Percentiles rank a stretch among this genome's conserved stretches.
Evolutionary conservation across 2,329 filamentous ascomycete genomes (phyloP).

Genomic region (Penicillium digitatum): DNA sequence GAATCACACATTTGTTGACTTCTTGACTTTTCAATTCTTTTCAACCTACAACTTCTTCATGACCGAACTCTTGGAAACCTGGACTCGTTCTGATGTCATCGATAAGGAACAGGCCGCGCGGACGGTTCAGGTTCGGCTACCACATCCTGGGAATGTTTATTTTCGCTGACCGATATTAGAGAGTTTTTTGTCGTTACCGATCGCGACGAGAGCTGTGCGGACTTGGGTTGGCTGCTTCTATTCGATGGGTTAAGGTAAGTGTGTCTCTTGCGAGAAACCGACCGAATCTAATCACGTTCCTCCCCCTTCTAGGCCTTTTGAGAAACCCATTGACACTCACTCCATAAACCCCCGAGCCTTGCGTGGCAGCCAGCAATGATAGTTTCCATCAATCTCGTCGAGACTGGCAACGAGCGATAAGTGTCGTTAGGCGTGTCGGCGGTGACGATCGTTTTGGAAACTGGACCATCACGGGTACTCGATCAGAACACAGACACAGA

Average conservation of each 20-base stretch:
- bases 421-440: constrained; percentile 68
- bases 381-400: constrained; percentile 51
- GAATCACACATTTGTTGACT: background rate
- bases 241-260: constrained; percentile 65
- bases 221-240: constrained; percentile 63
- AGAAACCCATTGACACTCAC: constrained; percentile 54
- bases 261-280: no score
- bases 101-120: constrained; percentile 14
- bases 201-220: constrained; percentile 67
- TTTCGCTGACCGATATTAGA: constrained; percentile 42
- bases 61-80: background rate
- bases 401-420: constrained; percentile 72
- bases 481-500: constrained; percentile 38
- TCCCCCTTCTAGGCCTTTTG: constrained; percentile 44
- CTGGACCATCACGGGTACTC: constrained; percentile 31
- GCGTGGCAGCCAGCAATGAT: constrained; percentile 5
- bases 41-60: background rate
- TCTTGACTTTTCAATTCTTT: background rate
- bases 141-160: background rate
- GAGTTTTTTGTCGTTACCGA: constrained; percentile 73
- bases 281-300: background rate
- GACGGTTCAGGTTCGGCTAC: constrained; percentile 20
- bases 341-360: constrained; percentile 34
- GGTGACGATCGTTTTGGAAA: constrained; percentile 45
- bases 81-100: constrained; percentile 18